Conservation (phyloP, 805 yeast genomes). For the Wickerhamiella allomyrinae region DNA sequence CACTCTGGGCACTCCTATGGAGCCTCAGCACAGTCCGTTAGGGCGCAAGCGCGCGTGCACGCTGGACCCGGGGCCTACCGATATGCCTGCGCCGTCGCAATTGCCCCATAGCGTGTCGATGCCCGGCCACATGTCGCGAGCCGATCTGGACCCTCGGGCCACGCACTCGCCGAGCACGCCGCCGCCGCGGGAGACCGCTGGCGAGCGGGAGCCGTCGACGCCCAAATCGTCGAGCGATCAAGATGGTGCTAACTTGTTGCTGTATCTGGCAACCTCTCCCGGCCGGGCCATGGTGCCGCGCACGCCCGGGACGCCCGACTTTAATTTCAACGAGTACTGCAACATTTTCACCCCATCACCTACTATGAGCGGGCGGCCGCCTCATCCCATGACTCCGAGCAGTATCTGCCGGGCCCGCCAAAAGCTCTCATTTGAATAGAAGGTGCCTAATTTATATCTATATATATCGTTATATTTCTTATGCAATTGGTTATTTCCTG, state of each 20-base stretch:
- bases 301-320: slow-evolving; percentile 29
- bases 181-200: background rate
- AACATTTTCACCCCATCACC: slow-evolving; percentile 60
- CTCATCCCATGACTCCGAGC: slow-evolving; percentile 3
- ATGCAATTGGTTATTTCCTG: too few species aligned
- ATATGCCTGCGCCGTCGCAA: background rate
- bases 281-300: slow-evolving; percentile 37
- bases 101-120: background rate
- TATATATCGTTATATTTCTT: too few species aligned
- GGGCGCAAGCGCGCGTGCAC: slow-evolving; percentile 2
- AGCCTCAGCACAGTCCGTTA: background rate
- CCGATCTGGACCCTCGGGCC: background rate
- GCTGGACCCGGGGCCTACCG: background rate
- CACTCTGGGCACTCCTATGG: background rate
- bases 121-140: background rate
- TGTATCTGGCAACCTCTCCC: slow-evolving; percentile 77
- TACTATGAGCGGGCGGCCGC: slow-evolving; percentile 7
- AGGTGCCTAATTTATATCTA: too few species aligned
- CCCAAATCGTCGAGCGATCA: slow-evolving; percentile 3
- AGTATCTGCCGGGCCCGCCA: slow-evolving; percentile 7
- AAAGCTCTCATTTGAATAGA: slow-evolving; percentile 6
- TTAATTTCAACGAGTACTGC: slow-evolving; percentile 73
- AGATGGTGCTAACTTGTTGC: slow-evolving; percentile 71
- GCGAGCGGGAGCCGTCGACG: background rate
- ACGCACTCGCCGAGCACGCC: background rate